These are phyloP conservation scores for Ophiostoma triangulosporum DNA, from an alignment of 2,329 filamentous ascomycete species.

Conservation along the genomic window DNA sequence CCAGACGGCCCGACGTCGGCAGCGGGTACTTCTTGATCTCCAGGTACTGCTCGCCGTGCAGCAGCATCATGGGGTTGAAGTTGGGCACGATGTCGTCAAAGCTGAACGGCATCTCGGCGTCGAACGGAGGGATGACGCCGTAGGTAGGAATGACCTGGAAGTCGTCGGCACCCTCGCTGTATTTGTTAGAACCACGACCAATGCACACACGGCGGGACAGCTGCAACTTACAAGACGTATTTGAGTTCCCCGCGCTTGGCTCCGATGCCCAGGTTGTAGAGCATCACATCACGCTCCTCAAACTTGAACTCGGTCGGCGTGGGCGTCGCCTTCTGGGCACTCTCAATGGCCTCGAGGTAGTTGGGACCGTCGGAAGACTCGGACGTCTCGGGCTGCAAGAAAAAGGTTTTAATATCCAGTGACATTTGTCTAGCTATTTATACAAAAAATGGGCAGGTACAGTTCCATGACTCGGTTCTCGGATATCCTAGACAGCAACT, in stretches of 20 bases:
- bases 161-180: conserved; percentile 65
- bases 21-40: conserved; percentile 88
- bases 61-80: conserved; percentile 96
- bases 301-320: conserved; percentile 66
- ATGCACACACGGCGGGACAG: neutral
- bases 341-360: conserved; percentile 59
- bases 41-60: conserved; percentile 97
- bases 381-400: conserved; percentile 4
- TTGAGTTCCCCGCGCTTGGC: conserved; percentile 81
- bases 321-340: conserved; percentile 58
- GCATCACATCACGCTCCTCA: conserved; percentile 74
- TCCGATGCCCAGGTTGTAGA: conserved; percentile 91
- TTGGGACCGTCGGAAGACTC: conserved; percentile 31
- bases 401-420: conserved; percentile 15
- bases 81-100: conserved; percentile 79
- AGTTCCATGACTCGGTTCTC: neutral
- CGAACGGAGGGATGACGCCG: conserved; percentile 90
- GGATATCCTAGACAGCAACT: neutral
- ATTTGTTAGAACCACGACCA: neutral
- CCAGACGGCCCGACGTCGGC: conserved; percentile 65
- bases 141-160: conserved; percentile 95
- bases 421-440: conserved; percentile 8
- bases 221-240: conserved; percentile 53
- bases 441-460: conserved; percentile 3
- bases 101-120: conserved; percentile 65